phyloP scores from a whole-genome alignment of 257 asterid species.

The Solanum bukasovii region DNA sequence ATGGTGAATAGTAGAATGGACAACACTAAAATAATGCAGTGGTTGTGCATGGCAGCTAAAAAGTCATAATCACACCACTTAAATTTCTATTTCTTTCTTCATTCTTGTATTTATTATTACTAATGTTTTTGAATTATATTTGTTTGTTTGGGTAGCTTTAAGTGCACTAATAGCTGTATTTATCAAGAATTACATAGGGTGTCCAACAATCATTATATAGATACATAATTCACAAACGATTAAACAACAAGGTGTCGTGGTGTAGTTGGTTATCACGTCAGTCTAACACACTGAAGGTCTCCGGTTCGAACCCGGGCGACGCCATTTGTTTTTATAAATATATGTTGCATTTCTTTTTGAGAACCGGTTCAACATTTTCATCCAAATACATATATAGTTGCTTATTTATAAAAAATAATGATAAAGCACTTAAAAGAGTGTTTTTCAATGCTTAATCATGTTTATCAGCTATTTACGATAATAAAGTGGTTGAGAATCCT shows the following conservation, averaged over 20 bases:
- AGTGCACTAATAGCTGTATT: neutral
- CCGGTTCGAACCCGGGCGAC: constrained; percentile 78
- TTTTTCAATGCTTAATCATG: too few species aligned
- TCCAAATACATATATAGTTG: too few species aligned
- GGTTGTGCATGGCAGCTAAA: neutral
- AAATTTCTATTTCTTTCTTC: neutral
- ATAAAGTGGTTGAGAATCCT: too few species aligned
- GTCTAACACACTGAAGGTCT: constrained; percentile 93
- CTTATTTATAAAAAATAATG: too few species aligned
- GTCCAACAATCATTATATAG: neutral
- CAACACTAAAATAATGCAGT: neutral
- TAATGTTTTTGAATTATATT: neutral
- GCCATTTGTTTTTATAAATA: constrained; percentile 12
- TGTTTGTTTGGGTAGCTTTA: neutral
- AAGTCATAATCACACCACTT: neutral
- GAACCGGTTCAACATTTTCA: too few species aligned
- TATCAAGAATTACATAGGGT: neutral
- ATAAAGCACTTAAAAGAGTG: too few species aligned
- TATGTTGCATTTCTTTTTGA: too few species aligned
- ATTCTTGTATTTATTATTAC: neutral
- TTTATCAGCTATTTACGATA: neutral
- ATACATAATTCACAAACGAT: too few species aligned
- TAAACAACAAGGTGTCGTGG: constrained; percentile 37
- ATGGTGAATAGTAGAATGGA: neutral
- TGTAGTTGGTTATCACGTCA: constrained; percentile 93